These are phyloP conservation scores for Boletus tylopilopsis DNA, from an alignment of 768 basidiomycete genomes.

Conservation along the genomic window DNA sequence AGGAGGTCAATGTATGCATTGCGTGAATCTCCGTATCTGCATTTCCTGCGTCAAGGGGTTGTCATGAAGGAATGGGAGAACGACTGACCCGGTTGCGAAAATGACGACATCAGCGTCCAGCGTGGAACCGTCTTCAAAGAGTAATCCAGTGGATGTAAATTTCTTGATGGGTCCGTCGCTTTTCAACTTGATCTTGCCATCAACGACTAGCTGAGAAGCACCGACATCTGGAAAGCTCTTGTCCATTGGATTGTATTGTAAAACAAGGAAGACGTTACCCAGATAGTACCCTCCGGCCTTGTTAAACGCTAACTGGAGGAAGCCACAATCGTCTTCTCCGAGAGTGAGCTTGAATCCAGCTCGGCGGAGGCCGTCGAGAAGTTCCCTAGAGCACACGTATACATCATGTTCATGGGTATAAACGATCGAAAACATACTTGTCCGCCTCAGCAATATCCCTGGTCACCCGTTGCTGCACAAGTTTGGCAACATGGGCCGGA, in stretches of 20 bases:
- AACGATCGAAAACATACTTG: slow-evolving; percentile 35
- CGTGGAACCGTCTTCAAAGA: slow-evolving; percentile 30
- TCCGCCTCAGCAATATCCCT: slow-evolving; percentile 51
- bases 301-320: slow-evolving; percentile 43
- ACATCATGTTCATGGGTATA: not conserved
- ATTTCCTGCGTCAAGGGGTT: not conserved
- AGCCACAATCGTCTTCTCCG: slow-evolving; percentile 52
- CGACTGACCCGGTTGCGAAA: slow-evolving; percentile 26
- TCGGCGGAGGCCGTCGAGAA: slow-evolving; percentile 53
- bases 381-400: slow-evolving; percentile 30
- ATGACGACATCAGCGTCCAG: slow-evolving; percentile 44
- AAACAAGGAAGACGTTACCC: slow-evolving; percentile 33
- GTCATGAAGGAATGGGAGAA: not conserved
- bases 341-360: slow-evolving; percentile 54
- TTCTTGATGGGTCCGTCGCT: slow-evolving; percentile 27
- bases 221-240: slow-evolving; percentile 33
- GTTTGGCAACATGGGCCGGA: slow-evolving; percentile 31
- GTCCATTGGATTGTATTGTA: not conserved
- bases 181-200: slow-evolving; percentile 46
- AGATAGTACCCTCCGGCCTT: slow-evolving; percentile 66
- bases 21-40: slow-evolving; percentile 22
- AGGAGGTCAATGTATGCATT: slow-evolving; percentile 15
- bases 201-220: slow-evolving; percentile 39
- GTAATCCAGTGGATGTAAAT: slow-evolving; percentile 28
- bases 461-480: slow-evolving; percentile 35